A percentile compares a stretch with the other conserved stretches of the same genome.
Evolutionary conservation across 2,329 filamentous ascomycete species (phyloP).

Genomic region (Fusarium xylarioides): DNA sequence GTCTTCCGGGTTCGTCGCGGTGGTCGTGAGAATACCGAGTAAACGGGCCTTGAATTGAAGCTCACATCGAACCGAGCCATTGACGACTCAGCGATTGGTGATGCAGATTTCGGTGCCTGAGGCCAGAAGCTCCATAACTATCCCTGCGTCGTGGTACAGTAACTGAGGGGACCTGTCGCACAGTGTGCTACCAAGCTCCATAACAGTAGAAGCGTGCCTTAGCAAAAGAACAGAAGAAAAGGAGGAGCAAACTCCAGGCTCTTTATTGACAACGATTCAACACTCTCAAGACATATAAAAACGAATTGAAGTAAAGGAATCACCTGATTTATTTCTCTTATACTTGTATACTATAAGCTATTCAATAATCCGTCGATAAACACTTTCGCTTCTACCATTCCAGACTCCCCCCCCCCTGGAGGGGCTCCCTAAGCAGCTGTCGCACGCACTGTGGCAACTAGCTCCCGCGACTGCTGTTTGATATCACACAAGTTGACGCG

Average conservation of each 20-base stretch:
- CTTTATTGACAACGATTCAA: not conserved
- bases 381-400: not conserved
- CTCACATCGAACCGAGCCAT: slow-evolving; percentile 40
- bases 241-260: not conserved
- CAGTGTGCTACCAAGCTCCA: slow-evolving; percentile 1
- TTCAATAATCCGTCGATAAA: not conserved
- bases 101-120: slow-evolving; percentile 39
- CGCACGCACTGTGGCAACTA: slow-evolving; percentile 44
- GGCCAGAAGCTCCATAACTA: slow-evolving; percentile 22
- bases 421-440: slow-evolving; percentile 11
- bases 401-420: not conserved
- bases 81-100: slow-evolving; percentile 43
- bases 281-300: not conserved
- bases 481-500: slow-evolving; percentile 39
- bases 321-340: not conserved
- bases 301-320: not conserved
- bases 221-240: not conserved
- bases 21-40: slow-evolving; percentile 33
- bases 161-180: not conserved
- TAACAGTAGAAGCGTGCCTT: not conserved
- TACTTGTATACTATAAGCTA: not conserved
- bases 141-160: slow-evolving; percentile 34
- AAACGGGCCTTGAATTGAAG: slow-evolving; percentile 42
- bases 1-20: slow-evolving; percentile 27
- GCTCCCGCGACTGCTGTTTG: slow-evolving; percentile 40